Evolutionary conservation across 495 filamentous ascomycete species (phyloP).

Genomic region (Penicillium turbatum): DNA sequence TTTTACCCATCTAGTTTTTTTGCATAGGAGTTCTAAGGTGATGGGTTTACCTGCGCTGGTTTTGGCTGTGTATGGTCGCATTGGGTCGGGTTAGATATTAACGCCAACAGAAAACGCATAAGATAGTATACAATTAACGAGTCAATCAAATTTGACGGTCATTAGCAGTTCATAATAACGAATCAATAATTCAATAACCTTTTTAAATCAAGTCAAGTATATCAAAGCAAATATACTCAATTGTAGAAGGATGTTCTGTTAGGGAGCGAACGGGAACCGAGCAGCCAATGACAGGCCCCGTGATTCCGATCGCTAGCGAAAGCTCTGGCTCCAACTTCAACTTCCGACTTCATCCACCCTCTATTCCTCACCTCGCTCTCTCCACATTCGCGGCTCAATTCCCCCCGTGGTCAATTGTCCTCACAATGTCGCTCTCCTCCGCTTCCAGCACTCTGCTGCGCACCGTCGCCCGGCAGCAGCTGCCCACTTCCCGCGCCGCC

Average conservation of each 20-base stretch:
- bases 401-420: conserved; percentile 34
- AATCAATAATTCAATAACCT: not conserved
- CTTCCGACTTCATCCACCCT: conserved; percentile 42
- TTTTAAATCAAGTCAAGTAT: not conserved
- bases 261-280: conserved; percentile 20
- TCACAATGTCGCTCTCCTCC: conserved; percentile 47
- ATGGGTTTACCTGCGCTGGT: conserved; percentile 9
- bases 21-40: conserved; percentile 28
- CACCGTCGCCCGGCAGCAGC: conserved; percentile 48
- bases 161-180: not conserved
- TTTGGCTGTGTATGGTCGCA: conserved; percentile 12
- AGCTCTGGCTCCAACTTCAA: conserved; percentile 42
- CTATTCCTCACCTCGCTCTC: conserved; percentile 20
- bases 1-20: conserved; percentile 10
- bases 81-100: conserved; percentile 12
- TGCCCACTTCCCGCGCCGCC: conserved; percentile 43
- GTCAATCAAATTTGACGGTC: conserved; percentile 1
- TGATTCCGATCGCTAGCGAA: conserved; percentile 49
- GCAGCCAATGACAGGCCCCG: conserved; percentile 42
- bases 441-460: conserved; percentile 48
- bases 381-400: conserved; percentile 36
- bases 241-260: conserved; percentile 7
- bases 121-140: not conserved
- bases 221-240: not conserved
- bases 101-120: conserved; percentile 3